Percentiles rank a stretch among this genome's conserved stretches.
These are phyloP conservation scores for Puccinellia tenuiflora DNA, from an alignment of 176 grass and related monocot genomes.

Conservation along the genomic window DNA sequence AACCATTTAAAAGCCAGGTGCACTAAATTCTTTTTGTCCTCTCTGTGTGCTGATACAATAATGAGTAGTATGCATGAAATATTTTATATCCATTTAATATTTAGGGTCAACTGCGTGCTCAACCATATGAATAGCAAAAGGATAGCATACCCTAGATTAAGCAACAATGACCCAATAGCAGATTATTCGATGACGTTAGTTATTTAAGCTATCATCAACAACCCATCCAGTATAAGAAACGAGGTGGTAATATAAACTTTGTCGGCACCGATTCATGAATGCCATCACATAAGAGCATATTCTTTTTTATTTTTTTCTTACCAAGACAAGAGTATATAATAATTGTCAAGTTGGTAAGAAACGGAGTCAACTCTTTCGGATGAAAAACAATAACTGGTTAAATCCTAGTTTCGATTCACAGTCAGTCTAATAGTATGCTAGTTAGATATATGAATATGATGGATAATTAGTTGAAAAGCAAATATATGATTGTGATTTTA, in stretches of 20 bases:
- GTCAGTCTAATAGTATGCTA: neutral
- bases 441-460: neutral
- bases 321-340: neutral
- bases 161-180: neutral
- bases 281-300: neutral
- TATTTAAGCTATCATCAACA: neutral
- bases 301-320: neutral
- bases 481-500: no score
- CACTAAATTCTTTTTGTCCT: neutral
- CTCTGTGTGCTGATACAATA: neutral
- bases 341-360: neutral
- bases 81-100: neutral
- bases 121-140: neutral
- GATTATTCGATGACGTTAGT: neutral
- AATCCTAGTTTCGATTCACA: neutral
- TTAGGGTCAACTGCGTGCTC: neutral
- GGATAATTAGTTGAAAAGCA: neutral
- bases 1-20: neutral
- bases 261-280: neutral
- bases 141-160: neutral
- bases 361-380: neutral
- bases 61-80: neutral
- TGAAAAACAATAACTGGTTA: neutral
- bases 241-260: neutral
- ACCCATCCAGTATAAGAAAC: neutral